Evolutionary conservation across 139 green algal species (phyloP), one percentile per base, ranked within the genome.

Genomic region (Volvox africanus): DNA sequence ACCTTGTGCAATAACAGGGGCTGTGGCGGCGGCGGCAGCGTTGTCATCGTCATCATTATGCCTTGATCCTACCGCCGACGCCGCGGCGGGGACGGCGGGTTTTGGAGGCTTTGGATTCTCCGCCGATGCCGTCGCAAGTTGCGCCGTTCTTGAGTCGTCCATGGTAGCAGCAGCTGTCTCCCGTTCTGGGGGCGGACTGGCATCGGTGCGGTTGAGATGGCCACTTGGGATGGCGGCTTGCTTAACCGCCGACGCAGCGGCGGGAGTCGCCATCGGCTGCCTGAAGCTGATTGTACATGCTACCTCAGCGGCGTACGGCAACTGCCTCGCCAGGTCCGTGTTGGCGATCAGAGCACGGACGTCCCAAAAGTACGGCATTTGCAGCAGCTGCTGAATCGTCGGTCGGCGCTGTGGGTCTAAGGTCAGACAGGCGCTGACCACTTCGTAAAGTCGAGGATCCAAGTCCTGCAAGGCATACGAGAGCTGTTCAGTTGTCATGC

Each of bases 341-440:
- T 65, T 65, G 5, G 61, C 62, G 18, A 88, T 22, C 61, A 88
- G 12, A 20, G 1, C 19, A 3, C 37, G 61, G 0, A 88, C 67
- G 65, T 76, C 69, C 17, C 85, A 76, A 21, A 86, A 90, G 50
- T 85, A 90, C 2, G 86, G 86, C 73, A 85, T 80, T 11, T 82
- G 61, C 11, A 91, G 61, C 61, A 91, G 87, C 32, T 79, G 30
- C 0, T 30, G 21, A 20, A 22, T 55, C 6, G 33, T 80, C 28
- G 87, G 87, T 26, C 87, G 61, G 0, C 14, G 61, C 1, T 3
- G 17, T 3, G 84, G 84, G 32, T 89, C 84, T 16, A 89, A 22
- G 12, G 28, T 32, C 0, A 89, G 84, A 36, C 84, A 82, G 26
- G 69, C 84, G 33, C 32, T 26, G 11, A 89, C 16, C 19, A 89